These are phyloP conservation scores for Cryphonectria parasitica DNA, from an alignment of 2,329 filamentous ascomycete species.

Conservation along the genomic window DNA sequence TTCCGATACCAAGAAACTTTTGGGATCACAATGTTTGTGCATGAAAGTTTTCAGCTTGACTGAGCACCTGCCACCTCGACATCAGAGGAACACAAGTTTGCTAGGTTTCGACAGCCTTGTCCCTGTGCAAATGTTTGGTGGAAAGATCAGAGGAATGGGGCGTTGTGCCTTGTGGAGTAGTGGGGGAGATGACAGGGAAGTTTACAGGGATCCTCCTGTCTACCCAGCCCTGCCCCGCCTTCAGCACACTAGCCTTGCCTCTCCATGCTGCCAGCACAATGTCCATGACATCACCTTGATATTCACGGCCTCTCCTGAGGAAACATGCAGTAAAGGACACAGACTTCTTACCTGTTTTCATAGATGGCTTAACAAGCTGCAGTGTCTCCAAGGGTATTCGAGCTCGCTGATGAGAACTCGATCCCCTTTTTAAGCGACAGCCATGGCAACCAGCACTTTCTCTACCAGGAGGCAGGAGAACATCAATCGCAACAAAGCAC, in stretches of 20 bases:
- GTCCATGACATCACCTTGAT: not conserved
- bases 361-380: not conserved
- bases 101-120: not conserved
- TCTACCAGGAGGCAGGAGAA: slow-evolving; percentile 51
- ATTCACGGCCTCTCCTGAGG: not conserved
- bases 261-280: not conserved
- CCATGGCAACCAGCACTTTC: slow-evolving; percentile 38
- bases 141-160: not conserved
- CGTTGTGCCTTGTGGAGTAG: not conserved
- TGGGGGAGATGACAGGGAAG: not conserved
- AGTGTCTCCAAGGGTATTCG: not conserved
- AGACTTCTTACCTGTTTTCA: not conserved
- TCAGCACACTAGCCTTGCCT: not conserved
- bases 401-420: not conserved
- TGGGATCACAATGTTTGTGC: not conserved
- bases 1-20: not conserved
- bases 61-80: not conserved
- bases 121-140: not conserved
- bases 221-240: not conserved
- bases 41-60: not conserved
- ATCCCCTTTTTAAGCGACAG: not conserved
- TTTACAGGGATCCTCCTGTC: not conserved
- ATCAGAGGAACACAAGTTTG: not conserved
- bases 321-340: not conserved
- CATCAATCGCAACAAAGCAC: slow-evolving; percentile 52